Evolutionary conservation across 2,329 filamentous ascomycete species (phyloP).

Genomic region (Cladosporium sphaerospermum): DNA sequence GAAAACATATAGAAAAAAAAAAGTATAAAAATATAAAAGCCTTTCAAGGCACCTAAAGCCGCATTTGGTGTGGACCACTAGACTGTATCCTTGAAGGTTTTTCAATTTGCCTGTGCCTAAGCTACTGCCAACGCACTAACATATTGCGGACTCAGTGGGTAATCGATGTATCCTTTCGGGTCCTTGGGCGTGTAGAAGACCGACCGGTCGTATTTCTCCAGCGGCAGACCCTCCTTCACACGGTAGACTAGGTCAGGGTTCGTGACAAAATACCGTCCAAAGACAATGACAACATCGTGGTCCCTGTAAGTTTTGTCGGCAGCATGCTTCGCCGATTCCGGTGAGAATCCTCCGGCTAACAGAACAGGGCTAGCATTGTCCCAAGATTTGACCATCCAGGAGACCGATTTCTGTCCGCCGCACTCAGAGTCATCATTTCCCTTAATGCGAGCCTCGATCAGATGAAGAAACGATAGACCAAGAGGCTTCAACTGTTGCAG

Average conservation of each 20-base stretch:
- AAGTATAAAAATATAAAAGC: too few relatives aligned
- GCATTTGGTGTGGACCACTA: too few relatives aligned
- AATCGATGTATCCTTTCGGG: slow-evolving; percentile 36
- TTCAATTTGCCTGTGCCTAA: too few relatives aligned
- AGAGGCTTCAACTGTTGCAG: slow-evolving; percentile 43
- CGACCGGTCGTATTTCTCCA: slow-evolving; percentile 38
- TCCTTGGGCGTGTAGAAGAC: slow-evolving; percentile 39
- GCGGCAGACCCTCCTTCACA: slow-evolving; percentile 35
- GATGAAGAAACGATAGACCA: slow-evolving; percentile 52
- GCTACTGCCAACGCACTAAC: not conserved
- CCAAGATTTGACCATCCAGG: slow-evolving; percentile 43
- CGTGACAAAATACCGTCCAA: slow-evolving; percentile 44
- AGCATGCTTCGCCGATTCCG: slow-evolving; percentile 33
- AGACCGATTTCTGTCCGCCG: slow-evolving; percentile 30
- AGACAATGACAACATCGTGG: slow-evolving; percentile 39
- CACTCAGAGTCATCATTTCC: slow-evolving; percentile 36
- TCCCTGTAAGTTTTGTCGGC: slow-evolving; percentile 32
- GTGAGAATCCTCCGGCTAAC: slow-evolving; percentile 40
- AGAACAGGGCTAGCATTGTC: slow-evolving; percentile 42
- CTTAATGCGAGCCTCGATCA: slow-evolving; percentile 51
- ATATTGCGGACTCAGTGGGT: slow-evolving; percentile 29
- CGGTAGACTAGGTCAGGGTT: slow-evolving; percentile 45
- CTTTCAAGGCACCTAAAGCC: too few relatives aligned
- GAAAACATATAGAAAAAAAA: too few relatives aligned
- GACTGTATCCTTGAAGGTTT: too few relatives aligned